A percentile compares a stretch with the other conserved stretches of the same genome.
Conservation (phyloP, 2,329 filamentous ascomycete species). For the Colletotrichum sp. region DNA sequence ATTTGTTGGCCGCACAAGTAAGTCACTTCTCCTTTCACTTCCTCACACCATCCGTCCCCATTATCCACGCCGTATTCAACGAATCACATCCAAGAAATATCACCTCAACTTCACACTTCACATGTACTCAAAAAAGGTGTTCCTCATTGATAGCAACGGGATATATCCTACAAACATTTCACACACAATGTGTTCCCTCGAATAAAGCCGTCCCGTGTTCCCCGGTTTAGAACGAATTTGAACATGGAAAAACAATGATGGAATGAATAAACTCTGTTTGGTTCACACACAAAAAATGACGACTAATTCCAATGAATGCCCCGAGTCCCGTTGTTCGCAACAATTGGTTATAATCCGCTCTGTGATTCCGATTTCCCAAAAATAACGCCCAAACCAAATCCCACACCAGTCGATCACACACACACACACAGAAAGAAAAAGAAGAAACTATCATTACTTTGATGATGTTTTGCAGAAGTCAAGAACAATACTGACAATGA, state of each 20-base stretch:
- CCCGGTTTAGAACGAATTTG: neutral
- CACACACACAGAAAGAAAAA: neutral
- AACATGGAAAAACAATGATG: neutral
- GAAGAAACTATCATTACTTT: conserved; percentile 16
- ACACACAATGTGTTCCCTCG: neutral
- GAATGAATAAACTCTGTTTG: neutral
- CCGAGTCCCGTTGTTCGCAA: neutral
- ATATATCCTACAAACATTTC: neutral
- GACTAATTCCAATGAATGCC: neutral
- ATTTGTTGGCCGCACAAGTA: neutral
- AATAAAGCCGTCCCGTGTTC: neutral
- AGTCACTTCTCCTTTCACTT: neutral
- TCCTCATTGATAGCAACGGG: neutral
- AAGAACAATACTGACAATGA: conserved; percentile 17
- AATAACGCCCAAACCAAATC: neutral
- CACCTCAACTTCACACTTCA: neutral
- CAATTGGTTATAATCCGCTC: neutral
- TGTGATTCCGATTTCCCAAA: neutral
- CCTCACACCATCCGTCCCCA: neutral
- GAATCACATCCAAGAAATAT: neutral
- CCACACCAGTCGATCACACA: neutral
- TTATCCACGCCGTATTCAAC: neutral
- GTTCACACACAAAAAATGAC: neutral
- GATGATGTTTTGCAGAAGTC: neutral
- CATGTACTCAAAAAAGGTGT: neutral